Percentiles rank a stretch among this genome's conserved stretches.
phyloP scores from a whole-genome alignment of 2,329 filamentous ascomycete genomes.

The Orbilia oligospora region DNA sequence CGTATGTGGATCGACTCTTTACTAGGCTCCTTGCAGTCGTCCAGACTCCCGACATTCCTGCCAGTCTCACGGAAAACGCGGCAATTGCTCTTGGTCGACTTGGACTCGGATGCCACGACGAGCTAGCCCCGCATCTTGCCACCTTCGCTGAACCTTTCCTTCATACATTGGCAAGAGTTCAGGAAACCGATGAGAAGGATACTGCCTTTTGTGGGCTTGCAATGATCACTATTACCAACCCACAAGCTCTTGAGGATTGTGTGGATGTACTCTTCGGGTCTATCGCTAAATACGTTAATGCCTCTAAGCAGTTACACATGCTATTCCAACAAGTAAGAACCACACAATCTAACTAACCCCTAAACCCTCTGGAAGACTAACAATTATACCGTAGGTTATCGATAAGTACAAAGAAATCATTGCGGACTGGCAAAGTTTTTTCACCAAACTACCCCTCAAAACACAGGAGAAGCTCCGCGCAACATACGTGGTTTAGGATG shows the following conservation, averaged over 20 bases:
- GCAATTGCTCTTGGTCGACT: slow-evolving; percentile 92
- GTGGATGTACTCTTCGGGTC: slow-evolving; percentile 85
- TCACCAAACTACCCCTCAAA: slow-evolving; percentile 1
- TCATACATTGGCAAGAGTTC: slow-evolving; percentile 83
- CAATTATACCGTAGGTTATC: slow-evolving; percentile 32
- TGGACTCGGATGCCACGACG: slow-evolving; percentile 81
- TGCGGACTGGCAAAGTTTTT: slow-evolving; percentile 18
- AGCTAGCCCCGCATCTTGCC: slow-evolving; percentile 82
- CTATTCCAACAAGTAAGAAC: slow-evolving; percentile 81
- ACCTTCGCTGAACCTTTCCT: slow-evolving; percentile 88
- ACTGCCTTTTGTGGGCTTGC: slow-evolving; percentile 94
- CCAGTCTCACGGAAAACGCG: slow-evolving; percentile 91
- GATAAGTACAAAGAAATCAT: slow-evolving; percentile 28
- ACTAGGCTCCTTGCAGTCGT: slow-evolving; percentile 85
- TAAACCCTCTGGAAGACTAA: slow-evolving; percentile 21
- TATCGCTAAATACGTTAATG: slow-evolving; percentile 83
- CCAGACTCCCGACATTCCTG: slow-evolving; percentile 85
- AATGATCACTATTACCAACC: slow-evolving; percentile 85
- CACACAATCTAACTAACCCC: background rate
- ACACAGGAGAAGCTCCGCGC: slow-evolving; percentile 42
- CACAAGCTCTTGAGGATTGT: slow-evolving; percentile 89
- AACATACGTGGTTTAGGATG: slow-evolving; percentile 35
- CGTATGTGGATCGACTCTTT: slow-evolving; percentile 83
- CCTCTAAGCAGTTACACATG: slow-evolving; percentile 77
- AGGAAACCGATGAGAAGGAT: slow-evolving; percentile 92